A percentile compares a stretch with the other conserved stretches of the same genome.
phyloP scores from a whole-genome alignment of 257 asterid genomes.

The Plectranthus barbatus region DNA sequence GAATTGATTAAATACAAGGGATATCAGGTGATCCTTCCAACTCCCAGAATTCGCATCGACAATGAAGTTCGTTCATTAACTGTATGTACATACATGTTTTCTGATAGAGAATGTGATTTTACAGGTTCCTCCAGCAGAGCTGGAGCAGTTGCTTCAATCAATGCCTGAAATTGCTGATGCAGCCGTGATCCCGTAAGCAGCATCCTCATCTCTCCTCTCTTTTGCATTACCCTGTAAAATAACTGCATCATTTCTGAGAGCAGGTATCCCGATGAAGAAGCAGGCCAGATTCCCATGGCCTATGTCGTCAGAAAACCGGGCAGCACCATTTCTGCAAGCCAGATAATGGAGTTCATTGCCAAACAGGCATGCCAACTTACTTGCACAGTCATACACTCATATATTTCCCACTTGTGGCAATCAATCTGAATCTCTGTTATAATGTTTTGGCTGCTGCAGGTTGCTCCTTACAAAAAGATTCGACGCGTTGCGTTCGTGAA shows the following conservation, averaged over 20 bases:
- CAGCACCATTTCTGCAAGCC: slow-evolving; percentile 45
- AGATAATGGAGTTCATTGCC: slow-evolving; percentile 61
- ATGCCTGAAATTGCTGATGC: slow-evolving; percentile 81
- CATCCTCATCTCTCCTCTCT: background rate
- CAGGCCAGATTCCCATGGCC: slow-evolving; percentile 97
- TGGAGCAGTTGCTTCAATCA: slow-evolving; percentile 80
- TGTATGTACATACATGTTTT: background rate
- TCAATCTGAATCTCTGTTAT: background rate
- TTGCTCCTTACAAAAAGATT: slow-evolving; percentile 58
- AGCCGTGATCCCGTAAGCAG: slow-evolving; percentile 45
- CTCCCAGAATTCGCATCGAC: background rate
- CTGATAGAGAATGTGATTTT: background rate
- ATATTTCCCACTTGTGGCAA: too few relatives aligned
- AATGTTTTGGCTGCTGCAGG: slow-evolving; percentile 20
- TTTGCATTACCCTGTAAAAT: too few relatives aligned
- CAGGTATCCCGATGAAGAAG: slow-evolving; percentile 92
- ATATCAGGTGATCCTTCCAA: slow-evolving; percentile 50
- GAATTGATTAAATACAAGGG: slow-evolving; percentile 92
- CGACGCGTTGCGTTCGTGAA: slow-evolving; percentile 49
- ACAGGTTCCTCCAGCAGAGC: slow-evolving; percentile 97
- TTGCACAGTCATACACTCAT: too few relatives aligned
- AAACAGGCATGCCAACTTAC: slow-evolving; percentile 41
- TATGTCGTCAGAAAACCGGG: slow-evolving; percentile 77
- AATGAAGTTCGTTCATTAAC: background rate
- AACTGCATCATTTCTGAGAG: too few relatives aligned